Evolutionary conservation across 1,139 yeast species (phyloP), one percentile per base, ranked within the genome.

Genomic region (Suhomyces atakaporum): DNA sequence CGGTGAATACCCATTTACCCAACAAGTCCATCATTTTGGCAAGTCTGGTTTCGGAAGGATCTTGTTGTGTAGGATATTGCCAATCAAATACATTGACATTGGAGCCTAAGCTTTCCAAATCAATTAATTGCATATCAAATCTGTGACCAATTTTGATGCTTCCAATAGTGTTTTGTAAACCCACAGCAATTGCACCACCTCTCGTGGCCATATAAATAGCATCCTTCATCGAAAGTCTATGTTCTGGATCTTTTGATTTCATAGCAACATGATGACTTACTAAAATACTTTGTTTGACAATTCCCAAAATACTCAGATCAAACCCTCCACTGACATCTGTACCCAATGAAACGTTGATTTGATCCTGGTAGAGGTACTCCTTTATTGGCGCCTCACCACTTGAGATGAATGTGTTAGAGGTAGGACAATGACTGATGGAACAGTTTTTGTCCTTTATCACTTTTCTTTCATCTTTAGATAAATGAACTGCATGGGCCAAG

Each of bases 321-420:
- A 77, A 88, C 0, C 98, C 98, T 7, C 96, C 98, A 29, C 96
- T 84, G 16, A 90, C 78, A 56, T 92, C 98, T 1, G 96, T 84
- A 1, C 98, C 98, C 35, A 92, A 70, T 7, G 94, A 77, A 13
- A 90, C 92, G 43, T 87, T 84, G 46, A 90, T 74, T 8, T 77
- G 78, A 36, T 75, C 73, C 33, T 82, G 70, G 40, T 89, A 66
- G 33, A 87, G 64, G 69, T 83, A 77, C 47, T 85, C 73, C 38
- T 55, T 59, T 6, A 92, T 77, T 13, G 92, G 86, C 5, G 96
- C 94, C 58, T 88, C 94, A 9, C 98, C 98, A 15, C 95, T 84
- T 1, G 95, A 81, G 41, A 92, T 75, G 18, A 95, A 81, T 1
- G 95, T 81, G 56, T 92, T 92, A 24, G 96, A 85, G 10, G 90